phyloP scores from a whole-genome alignment of 495 filamentous ascomycete species.

The Baudoinia panamericana region DNA sequence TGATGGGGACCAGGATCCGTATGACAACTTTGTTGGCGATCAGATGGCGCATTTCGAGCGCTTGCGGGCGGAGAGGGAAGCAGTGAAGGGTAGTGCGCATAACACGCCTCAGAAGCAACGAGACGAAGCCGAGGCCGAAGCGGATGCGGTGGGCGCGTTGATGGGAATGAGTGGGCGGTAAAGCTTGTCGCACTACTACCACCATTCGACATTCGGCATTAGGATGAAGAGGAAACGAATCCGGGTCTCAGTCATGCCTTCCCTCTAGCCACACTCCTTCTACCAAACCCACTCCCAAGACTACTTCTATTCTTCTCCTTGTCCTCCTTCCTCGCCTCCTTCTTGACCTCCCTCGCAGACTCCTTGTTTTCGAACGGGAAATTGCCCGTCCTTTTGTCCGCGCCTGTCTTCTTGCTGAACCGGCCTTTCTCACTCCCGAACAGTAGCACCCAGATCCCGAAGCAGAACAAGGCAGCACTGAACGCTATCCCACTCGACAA shows the following conservation, averaged over 20 bases:
- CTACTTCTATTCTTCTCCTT: background rate
- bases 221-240: no score
- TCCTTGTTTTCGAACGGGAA: conserved; percentile 67
- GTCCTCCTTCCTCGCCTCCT: conserved; percentile 10
- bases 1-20: conserved; percentile 17
- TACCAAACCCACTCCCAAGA: no score
- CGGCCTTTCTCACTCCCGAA: conserved; percentile 53
- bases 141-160: conserved; percentile 18
- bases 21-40: conserved; percentile 16
- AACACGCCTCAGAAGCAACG: no score
- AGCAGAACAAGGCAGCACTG: conserved; percentile 40
- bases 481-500: conserved; percentile 44
- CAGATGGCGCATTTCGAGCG: conserved; percentile 12
- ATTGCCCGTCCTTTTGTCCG: conserved; percentile 64
- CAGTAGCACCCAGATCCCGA: conserved; percentile 62
- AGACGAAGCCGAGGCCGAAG: conserved; percentile 10
- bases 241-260: no score
- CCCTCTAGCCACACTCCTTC: no score
- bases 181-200: no score
- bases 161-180: conserved; percentile 19
- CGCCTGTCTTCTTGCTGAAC: conserved; percentile 58
- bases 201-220: no score
- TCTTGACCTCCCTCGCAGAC: conserved; percentile 17
- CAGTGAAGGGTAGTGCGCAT: no score
- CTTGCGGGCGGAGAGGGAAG: conserved; percentile 4